Base-by-base conservation (phyloP, 768 basidiomycete species). In the Leccinum boreale region DNA sequence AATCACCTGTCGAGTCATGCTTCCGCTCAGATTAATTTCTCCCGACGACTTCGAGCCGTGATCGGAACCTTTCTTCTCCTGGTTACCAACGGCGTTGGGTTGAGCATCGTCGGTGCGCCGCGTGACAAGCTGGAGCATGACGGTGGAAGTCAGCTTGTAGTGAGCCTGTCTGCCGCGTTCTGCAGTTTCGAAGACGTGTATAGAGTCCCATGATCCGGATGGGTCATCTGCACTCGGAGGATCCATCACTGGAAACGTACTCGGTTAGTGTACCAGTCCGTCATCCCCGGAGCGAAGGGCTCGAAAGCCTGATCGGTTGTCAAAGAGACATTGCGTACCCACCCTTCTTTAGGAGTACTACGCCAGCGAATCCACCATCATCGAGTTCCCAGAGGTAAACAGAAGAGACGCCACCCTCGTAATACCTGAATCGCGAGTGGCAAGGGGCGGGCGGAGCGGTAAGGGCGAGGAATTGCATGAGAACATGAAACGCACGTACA, bases 311-410 rank as follows among this genome's bases (percentile, higher is more conserved):
- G 23, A 47, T 33, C 29, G 46, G 24, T 23, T 49, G 14, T 46
- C 46, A 51, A 28, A 45, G 44, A 46, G 42, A 35, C 47, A 21
- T 35, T 31, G 24, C 23, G 24, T 15, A 70, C 80, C 58, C 58
- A 95, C 95, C 81, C 77, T 98, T 99, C 81, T 98, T 97, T 62
- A 99, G 77, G 54, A 99, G 75, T 1, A 98, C 97, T 2, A 96
- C 96, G 10, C 97, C 97, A 9, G 97, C 96, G 73, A 98, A 98
- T 52, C 89, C 91, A 15, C 92, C 92, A 65, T 98, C 95, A 57
- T 98, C 96, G 26, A 94, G 80, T 70, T 98, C 96, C 97, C 97
- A 99, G 19, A 99, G 85, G 74, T 95, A 99, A 15, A 97, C 96
- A 23, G 91, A 94, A 26, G 94, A 97, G 2, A 93, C 87, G 4